A percentile compares a stretch with the other conserved stretches of the same genome.
Conservation (phyloP, 768 basidiomycete species). For the Serendipita sp. region DNA sequence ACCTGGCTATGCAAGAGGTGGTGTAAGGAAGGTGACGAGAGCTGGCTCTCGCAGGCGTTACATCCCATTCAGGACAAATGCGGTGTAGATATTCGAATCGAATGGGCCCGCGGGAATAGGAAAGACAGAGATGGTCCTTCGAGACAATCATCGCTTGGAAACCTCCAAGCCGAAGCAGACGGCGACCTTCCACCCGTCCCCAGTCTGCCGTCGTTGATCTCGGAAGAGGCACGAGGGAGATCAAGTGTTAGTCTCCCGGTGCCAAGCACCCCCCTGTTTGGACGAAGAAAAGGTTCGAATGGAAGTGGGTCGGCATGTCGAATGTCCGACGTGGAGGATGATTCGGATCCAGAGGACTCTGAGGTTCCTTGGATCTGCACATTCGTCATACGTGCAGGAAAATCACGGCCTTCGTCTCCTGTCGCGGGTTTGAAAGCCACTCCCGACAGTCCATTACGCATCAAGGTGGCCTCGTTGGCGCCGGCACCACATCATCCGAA, state of each 20-base stretch:
- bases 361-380: slow-evolving; percentile 93
- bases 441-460: slow-evolving; percentile 8
- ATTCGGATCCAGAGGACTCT: slow-evolving; percentile 89
- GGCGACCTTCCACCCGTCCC: not conserved
- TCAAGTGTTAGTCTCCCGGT: not conserved
- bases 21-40: not conserved
- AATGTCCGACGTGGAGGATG: slow-evolving; percentile 34
- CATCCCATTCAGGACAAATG: not conserved
- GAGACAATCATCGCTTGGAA: not conserved
- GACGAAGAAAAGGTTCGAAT: not conserved
- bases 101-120: not conserved
- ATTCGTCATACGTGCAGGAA: slow-evolving; percentile 37
- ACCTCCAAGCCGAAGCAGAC: not conserved
- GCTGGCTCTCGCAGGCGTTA: not conserved
- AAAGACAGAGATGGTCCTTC: not conserved
- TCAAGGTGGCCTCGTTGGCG: slow-evolving; percentile 70
- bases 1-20: slow-evolving; percentile 3
- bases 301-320: not conserved
- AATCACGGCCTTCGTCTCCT: not conserved
- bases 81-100: not conserved
- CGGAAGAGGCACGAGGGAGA: not conserved
- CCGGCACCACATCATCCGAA: slow-evolving; percentile 95
- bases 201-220: not conserved
- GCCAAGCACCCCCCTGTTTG: not conserved
- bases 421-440: slow-evolving; percentile 5